A percentile compares a stretch with the other conserved stretches of the same genome.
These are phyloP conservation scores for Nannizziopsis arthrosporioides DNA, from an alignment of 2,329 filamentous ascomycete species.

Conservation along the genomic window DNA sequence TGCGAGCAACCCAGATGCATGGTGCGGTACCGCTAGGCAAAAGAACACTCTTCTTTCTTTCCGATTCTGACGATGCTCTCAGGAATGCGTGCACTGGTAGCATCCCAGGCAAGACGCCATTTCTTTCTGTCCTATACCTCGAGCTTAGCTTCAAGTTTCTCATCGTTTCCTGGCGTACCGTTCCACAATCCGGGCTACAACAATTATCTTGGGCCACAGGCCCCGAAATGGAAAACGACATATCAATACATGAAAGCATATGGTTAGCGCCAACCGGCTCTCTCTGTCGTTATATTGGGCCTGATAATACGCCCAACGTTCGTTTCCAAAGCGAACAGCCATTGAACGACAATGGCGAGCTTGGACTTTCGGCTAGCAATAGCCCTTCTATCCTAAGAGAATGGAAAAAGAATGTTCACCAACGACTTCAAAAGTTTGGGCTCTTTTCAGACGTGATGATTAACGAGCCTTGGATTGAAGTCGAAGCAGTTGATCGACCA, in stretches of 20 bases:
- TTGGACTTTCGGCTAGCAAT: background rate
- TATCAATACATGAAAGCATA: conserved; percentile 21
- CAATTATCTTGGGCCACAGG: conserved; percentile 22
- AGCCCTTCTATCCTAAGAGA: conserved; percentile 15
- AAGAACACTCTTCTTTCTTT: conserved; percentile 29
- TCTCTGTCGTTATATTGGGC: conserved; percentile 13
- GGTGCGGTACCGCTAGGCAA: conserved; percentile 32
- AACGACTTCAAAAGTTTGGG: conserved; percentile 31
- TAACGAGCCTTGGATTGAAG: conserved; percentile 30
- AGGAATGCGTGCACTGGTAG: background rate
- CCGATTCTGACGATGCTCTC: conserved; percentile 19
- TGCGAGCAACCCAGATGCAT: conserved; percentile 27
- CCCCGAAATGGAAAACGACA: conserved; percentile 15
- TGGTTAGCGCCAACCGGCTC: conserved; percentile 31
- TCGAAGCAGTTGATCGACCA: conserved; percentile 26
- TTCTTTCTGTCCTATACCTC: conserved; percentile 27
- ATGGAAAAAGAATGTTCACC: conserved; percentile 29
- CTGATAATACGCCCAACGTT: background rate
- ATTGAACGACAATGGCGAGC: background rate
- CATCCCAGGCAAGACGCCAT: conserved; percentile 16
- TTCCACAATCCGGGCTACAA: conserved; percentile 27
- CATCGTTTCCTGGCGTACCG: conserved; percentile 27
- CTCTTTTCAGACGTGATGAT: conserved; percentile 23
- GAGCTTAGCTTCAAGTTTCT: conserved; percentile 28
- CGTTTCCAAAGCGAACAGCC: background rate